Evolutionary conservation across 148 eudicot species (phyloP), one percentile per base, ranked within the genome.

Genomic region (Dysphania ambrosioides): DNA sequence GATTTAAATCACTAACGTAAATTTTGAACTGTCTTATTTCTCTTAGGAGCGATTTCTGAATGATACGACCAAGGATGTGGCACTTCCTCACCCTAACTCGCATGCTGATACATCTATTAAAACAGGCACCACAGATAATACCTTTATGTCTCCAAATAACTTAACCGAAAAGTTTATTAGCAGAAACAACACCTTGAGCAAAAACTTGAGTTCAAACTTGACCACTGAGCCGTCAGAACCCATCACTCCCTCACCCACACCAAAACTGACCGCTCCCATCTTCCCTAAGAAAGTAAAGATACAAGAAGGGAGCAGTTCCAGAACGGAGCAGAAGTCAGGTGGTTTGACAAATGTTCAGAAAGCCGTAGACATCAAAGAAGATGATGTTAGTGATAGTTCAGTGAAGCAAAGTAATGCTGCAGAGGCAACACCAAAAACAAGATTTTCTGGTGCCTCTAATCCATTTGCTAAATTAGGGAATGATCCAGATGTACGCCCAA

Each of bases 21-120:
- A 16, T 31, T 61, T 26, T 36, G 56, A 49, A 29, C 57, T 31
- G 74, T 35, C 47, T 38, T 27, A 41, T 40, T 76, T 58, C 24
- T 85, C 56, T 68, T 91, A 95, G 98, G 96, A 90, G 51, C 86
- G 97, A 57, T 30, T 90, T 76, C 84, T 81, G 35, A 86, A 83
- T 32, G 91, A 92, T 80, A 70, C 77, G 12, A 55, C 68, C 59
- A 79, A 77, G 61, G 78, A 77, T 40, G 30, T 72, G n/a, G 57
- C 68, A 13, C 61, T 60, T 47, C 80, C 88, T 4, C 70, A 56
- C 9, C 38, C 78, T 58, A 67, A 72, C 21, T 68, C 74, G n/a
- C 73, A 47, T 51, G n/a, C 74, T 67, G 76, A 72, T 63, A 24
- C 79, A 41, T 40, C 80, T 19, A 30, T 66, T 12, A 73, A 69